Evolutionary conservation across 257 asterid species (phyloP).

Genomic region (Nicotiana noctiflora): DNA sequence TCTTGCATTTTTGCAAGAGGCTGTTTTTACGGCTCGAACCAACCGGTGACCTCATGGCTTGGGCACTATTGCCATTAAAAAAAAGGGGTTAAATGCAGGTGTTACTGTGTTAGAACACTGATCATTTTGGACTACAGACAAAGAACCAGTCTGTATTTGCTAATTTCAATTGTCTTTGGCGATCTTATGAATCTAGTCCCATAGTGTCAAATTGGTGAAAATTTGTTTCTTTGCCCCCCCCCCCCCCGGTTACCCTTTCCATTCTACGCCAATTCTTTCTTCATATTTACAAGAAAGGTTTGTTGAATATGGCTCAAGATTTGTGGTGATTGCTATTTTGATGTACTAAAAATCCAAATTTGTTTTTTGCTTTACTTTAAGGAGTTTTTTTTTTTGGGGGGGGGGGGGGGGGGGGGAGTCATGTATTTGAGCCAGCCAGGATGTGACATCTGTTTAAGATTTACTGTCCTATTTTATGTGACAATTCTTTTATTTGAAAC

Average conservation of each 20-base stretch:
- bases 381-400: no score
- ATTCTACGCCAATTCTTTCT: not conserved
- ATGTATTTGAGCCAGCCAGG: not conserved
- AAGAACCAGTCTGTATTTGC: not conserved
- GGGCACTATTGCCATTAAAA: not conserved
- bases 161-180: not conserved
- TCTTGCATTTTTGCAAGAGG: no score
- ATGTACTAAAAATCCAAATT: not conserved
- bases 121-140: not conserved
- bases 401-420: not conserved
- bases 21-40: no score
- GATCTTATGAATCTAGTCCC: not conserved
- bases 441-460: not conserved
- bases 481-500: no score
- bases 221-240: not conserved
- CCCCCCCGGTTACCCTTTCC: not conserved
- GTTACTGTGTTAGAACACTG: not conserved
- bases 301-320: not conserved
- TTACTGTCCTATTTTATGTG: not conserved
- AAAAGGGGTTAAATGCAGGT: not conserved
- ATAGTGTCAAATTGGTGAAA: not conserved
- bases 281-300: no score
- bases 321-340: not conserved
- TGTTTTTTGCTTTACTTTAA: not conserved
- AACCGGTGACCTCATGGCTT: no score